Conservation (phyloP, 2,329 filamentous ascomycete species). For the Pseudopyrenochaeta lycopersici region DNA sequence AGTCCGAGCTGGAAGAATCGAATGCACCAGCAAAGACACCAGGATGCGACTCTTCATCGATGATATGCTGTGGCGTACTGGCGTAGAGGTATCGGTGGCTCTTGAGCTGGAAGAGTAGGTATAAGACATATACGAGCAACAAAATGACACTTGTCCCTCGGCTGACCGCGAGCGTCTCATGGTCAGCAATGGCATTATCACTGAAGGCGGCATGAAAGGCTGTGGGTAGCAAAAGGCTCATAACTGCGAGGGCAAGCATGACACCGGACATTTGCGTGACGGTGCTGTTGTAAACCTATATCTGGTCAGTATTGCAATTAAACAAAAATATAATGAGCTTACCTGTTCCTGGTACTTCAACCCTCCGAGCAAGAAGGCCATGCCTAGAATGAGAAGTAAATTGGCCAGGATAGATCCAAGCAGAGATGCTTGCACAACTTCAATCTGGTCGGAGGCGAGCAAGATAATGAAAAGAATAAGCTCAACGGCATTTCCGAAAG, state of each 20-base stretch:
- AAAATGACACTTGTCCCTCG: slow-evolving; percentile 89
- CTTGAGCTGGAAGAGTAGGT: slow-evolving; percentile 89
- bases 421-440: slow-evolving; percentile 89
- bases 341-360: slow-evolving; percentile 87
- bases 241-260: slow-evolving; percentile 87
- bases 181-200: slow-evolving; percentile 69
- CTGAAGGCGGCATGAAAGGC: slow-evolving; percentile 91
- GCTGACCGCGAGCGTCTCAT: slow-evolving; percentile 81
- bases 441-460: slow-evolving; percentile 74
- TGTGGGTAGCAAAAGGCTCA: slow-evolving; percentile 87
- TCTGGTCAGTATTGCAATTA: slow-evolving; percentile 17
- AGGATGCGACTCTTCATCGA: slow-evolving; percentile 89
- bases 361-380: slow-evolving; percentile 89
- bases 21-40: slow-evolving; percentile 85
- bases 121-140: slow-evolving; percentile 81
- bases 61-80: slow-evolving; percentile 88
- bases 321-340: slow-evolving; percentile 20
- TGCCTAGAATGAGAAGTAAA: slow-evolving; percentile 86
- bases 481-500: slow-evolving; percentile 63
- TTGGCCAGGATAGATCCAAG: slow-evolving; percentile 91
- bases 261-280: slow-evolving; percentile 97
- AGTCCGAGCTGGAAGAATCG: slow-evolving; percentile 70
- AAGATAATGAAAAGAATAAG: slow-evolving; percentile 60
- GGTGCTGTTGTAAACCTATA: slow-evolving; percentile 87
- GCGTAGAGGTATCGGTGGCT: slow-evolving; percentile 92